A percentile compares a stretch with the other conserved stretches of the same genome.
Evolutionary conservation across 768 basidiomycete species (phyloP).

Genomic region (Naganishia vaughanmartiniae): DNA sequence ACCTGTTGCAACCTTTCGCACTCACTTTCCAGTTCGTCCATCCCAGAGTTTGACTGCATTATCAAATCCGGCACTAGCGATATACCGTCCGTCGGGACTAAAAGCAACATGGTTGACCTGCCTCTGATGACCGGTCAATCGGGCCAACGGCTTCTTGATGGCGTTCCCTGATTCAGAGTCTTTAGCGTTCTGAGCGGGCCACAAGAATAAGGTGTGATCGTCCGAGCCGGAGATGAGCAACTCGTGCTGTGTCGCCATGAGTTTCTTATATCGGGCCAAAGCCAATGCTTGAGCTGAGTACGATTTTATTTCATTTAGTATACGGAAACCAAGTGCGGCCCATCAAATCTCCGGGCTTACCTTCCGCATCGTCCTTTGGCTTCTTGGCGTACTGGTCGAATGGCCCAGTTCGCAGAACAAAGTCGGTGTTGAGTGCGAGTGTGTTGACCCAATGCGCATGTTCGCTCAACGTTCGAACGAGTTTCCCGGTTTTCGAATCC

Average conservation of each 20-base stretch:
- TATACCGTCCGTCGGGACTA: constrained; percentile 87
- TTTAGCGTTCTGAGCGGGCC: constrained; percentile 67
- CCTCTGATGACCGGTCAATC: constrained; percentile 90
- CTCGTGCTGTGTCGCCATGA: constrained; percentile 67
- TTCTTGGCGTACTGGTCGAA: constrained; percentile 83
- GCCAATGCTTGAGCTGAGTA: constrained; percentile 64
- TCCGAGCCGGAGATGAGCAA: constrained; percentile 92
- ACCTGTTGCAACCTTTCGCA: constrained; percentile 2
- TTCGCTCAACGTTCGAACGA: constrained; percentile 79
- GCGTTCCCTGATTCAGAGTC: constrained; percentile 50
- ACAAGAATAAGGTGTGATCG: constrained; percentile 95
- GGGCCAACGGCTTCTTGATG: constrained; percentile 65
- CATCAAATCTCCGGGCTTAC: constrained; percentile 54
- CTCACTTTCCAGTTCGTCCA: constrained; percentile 58
- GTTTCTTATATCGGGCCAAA: constrained; percentile 67
- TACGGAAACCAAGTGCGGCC: neutral
- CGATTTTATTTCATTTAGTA: constrained; percentile 53
- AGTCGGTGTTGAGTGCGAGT: constrained; percentile 90
- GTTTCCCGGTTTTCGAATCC: constrained; percentile 85
- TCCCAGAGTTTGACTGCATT: constrained; percentile 91
- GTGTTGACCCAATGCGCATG: constrained; percentile 99
- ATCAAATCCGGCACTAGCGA: constrained; percentile 88
- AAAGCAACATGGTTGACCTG: constrained; percentile 92
- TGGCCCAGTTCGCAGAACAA: constrained; percentile 87
- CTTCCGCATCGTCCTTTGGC: constrained; percentile 77